Percentiles rank a stretch among this genome's conserved stretches.
Conservation (phyloP, 805 yeast genomes). For the Scheffersomyces coipomensis region DNA sequence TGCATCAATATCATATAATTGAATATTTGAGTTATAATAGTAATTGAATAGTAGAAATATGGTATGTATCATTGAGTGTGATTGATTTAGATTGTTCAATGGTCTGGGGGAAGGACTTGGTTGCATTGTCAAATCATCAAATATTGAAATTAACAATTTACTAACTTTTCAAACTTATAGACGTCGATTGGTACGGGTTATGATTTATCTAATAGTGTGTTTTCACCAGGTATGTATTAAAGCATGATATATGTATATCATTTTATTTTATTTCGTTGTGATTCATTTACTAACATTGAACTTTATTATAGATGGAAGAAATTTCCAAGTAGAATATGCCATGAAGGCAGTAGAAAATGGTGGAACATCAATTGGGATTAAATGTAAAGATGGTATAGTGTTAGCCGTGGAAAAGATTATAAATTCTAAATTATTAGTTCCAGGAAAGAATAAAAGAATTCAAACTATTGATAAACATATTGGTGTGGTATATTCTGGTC, state of each 20-base stretch:
- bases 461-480: slow-evolving; percentile 92
- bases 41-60: no score
- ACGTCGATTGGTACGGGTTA: slow-evolving; percentile 99
- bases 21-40: no score
- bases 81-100: no score
- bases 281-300: slow-evolving; percentile 29
- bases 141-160: neutral
- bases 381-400: slow-evolving; percentile 91
- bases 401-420: slow-evolving; percentile 94
- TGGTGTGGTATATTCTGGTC: slow-evolving; percentile 93
- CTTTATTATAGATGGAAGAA: slow-evolving; percentile 76
- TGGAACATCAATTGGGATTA: slow-evolving; percentile 91
- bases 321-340: slow-evolving; percentile 98
- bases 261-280: no score
- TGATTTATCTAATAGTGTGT: slow-evolving; percentile 95
- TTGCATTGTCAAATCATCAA: neutral
- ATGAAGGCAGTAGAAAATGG: slow-evolving; percentile 97
- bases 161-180: slow-evolving; percentile 22
- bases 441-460: slow-evolving; percentile 84
- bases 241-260: no score
- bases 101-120: neutral
- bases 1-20: no score
- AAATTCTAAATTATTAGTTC: slow-evolving; percentile 82
- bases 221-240: slow-evolving; percentile 63
- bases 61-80: no score